These are phyloP conservation scores for Oenanthe javanica DNA, from an alignment of 140 eudicot species.

Conservation along the genomic window DNA sequence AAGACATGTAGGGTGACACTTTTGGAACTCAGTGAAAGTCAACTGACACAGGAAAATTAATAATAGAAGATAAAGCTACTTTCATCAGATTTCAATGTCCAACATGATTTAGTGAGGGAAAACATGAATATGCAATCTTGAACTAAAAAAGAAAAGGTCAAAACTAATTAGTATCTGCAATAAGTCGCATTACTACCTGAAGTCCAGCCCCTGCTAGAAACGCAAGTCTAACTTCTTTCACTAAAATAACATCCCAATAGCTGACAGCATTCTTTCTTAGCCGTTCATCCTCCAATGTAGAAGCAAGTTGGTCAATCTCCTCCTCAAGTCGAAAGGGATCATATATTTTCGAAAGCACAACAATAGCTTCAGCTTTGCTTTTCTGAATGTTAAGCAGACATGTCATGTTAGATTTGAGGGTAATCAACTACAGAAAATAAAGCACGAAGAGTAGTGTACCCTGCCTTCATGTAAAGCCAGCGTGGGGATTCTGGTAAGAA, in stretches of 20 bases:
- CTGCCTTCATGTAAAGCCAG: slow-evolving; percentile 59
- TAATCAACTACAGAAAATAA: background rate
- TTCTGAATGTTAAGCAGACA: slow-evolving; percentile 27
- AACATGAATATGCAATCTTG: background rate
- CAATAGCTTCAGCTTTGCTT: slow-evolving; percentile 71
- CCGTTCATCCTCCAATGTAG: slow-evolving; percentile 55
- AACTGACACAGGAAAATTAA: too few species aligned
- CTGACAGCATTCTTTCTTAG: slow-evolving; percentile 42
- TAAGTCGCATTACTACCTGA: slow-evolving; percentile 40
- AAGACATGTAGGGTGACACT: too few species aligned
- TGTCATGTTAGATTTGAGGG: background rate
- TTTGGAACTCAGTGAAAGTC: too few species aligned
- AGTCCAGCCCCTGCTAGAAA: slow-evolving; percentile 94
- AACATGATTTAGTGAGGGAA: background rate
- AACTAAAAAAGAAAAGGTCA: background rate
- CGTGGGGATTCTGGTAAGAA: slow-evolving; percentile 60
- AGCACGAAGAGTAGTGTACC: slow-evolving; percentile 6
- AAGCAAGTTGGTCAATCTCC: slow-evolving; percentile 68
- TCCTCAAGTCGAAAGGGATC: slow-evolving; percentile 70
- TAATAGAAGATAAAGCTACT: too few species aligned
- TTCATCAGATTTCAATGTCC: too few species aligned
- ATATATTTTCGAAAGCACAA: slow-evolving; percentile 77
- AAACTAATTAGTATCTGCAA: background rate
- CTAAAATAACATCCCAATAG: slow-evolving; percentile 53
- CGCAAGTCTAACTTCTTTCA: slow-evolving; percentile 77